Percentiles rank a stretch among this genome's conserved stretches.
These are phyloP conservation scores for Diacronema lutheri DNA, from an alignment of 78 protist species.

Conservation along the genomic window DNA sequence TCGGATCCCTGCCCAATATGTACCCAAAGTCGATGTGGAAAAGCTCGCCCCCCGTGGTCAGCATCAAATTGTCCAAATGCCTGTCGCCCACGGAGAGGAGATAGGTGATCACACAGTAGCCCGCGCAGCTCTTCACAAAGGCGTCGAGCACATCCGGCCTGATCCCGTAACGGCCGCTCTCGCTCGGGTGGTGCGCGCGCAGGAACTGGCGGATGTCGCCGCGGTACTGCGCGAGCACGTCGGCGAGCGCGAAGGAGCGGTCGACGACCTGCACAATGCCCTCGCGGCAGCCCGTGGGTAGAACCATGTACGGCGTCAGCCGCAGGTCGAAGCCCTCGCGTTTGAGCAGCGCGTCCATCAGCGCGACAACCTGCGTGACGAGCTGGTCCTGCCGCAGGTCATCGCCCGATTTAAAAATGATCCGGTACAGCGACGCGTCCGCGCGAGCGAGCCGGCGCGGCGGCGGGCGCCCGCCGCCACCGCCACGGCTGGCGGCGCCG, in stretches of 20 bases:
- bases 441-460: background rate
- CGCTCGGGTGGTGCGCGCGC: background rate
- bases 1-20: slow-evolving; percentile 93
- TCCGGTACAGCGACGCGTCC: slow-evolving; percentile 1
- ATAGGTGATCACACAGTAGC: slow-evolving; percentile 94
- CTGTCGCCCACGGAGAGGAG: slow-evolving; percentile 91
- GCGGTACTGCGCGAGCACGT: background rate
- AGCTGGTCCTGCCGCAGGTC: slow-evolving; percentile 96
- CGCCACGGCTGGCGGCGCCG: background rate
- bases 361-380: slow-evolving; percentile 79
- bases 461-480: background rate
- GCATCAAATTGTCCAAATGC: slow-evolving; percentile 38
- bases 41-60: slow-evolving; percentile 58
- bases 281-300: slow-evolving; percentile 75
- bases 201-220: background rate
- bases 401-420: slow-evolving; percentile 89
- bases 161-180: background rate
- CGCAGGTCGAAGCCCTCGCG: slow-evolving; percentile 81
- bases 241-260: background rate
- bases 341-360: slow-evolving; percentile 85
- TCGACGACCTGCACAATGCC: slow-evolving; percentile 61
- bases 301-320: slow-evolving; percentile 88
- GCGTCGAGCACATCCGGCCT: background rate
- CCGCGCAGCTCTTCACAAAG: slow-evolving; percentile 68
- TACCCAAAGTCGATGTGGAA: slow-evolving; percentile 97